Percentiles rank a stretch among this genome's conserved stretches.
Conservation (phyloP, 257 asterid species). For the Thymus mandschuricus region DNA sequence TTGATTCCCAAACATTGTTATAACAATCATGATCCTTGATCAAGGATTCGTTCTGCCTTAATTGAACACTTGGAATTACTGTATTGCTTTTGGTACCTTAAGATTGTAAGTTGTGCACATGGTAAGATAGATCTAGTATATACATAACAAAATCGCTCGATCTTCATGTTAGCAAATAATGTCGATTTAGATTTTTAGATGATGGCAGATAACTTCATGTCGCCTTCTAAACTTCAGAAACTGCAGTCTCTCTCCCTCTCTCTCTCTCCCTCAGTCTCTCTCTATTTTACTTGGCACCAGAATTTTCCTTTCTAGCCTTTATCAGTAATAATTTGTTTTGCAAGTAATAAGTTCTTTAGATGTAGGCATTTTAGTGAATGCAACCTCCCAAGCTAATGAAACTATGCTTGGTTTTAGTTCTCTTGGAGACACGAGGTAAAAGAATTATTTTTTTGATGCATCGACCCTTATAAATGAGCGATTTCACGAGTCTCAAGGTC, state of each 20-base stretch:
- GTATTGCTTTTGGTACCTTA: neutral
- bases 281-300: neutral
- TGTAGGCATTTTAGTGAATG: neutral
- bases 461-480: neutral
- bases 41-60: neutral
- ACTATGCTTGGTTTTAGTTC: conserved; percentile 11
- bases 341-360: neutral
- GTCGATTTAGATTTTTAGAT: conserved; percentile 5
- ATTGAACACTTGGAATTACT: neutral
- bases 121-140: neutral
- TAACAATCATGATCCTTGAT: neutral
- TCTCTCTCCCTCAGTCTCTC: neutral
- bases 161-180: neutral
- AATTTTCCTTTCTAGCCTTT: conserved; percentile 7
- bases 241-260: neutral
- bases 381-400: conserved; percentile 4
- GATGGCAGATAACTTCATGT: neutral
- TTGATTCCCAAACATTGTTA: no score
- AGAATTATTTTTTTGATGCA: no score
- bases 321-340: neutral
- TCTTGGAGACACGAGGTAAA: conserved; percentile 6
- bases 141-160: neutral
- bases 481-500: conserved; percentile 5
- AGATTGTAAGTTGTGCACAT: conserved; percentile 19
- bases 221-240: neutral